Evolutionary conservation across 257 asterid genomes (phyloP).

Genomic region (Cinchona pubescens): DNA sequence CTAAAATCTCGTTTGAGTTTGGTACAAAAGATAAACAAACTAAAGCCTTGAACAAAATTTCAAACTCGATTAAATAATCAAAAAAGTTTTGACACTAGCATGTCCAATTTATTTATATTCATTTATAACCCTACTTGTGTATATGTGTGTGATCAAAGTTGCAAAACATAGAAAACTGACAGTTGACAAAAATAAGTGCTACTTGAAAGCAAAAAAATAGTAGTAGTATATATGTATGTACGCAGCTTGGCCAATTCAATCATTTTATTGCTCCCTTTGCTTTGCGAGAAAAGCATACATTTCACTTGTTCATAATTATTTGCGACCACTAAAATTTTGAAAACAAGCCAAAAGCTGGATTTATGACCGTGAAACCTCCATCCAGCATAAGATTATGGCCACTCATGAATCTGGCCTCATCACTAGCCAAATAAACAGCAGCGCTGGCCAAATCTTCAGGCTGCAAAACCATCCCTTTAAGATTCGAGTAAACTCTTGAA

Average conservation of each 20-base stretch:
- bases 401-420: conserved; percentile 32
- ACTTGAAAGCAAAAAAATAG: background rate
- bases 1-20: too few relatives aligned
- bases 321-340: background rate
- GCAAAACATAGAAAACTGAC: background rate
- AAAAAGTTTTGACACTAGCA: too few relatives aligned
- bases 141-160: too few relatives aligned
- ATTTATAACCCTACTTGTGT: background rate
- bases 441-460: conserved; percentile 37
- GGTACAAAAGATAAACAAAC: too few relatives aligned
- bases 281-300: background rate
- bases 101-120: too few relatives aligned
- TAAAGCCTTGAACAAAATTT: too few relatives aligned
- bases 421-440: conserved; percentile 31
- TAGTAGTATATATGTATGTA: too few relatives aligned
- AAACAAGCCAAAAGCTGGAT: conserved; percentile 15
- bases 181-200: background rate
- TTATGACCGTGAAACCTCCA: conserved; percentile 39
- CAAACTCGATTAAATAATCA: too few relatives aligned
- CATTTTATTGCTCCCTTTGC: background rate
- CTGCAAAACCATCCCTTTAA: conserved; percentile 6
- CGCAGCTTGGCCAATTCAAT: background rate
- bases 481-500: background rate
- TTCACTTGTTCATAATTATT: background rate
- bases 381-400: conserved; percentile 38